Evolutionary conservation across 352 stramenopile species (phyloP), one percentile per base, ranked within the genome.

Genomic region (Elongisporangium undulatum): DNA sequence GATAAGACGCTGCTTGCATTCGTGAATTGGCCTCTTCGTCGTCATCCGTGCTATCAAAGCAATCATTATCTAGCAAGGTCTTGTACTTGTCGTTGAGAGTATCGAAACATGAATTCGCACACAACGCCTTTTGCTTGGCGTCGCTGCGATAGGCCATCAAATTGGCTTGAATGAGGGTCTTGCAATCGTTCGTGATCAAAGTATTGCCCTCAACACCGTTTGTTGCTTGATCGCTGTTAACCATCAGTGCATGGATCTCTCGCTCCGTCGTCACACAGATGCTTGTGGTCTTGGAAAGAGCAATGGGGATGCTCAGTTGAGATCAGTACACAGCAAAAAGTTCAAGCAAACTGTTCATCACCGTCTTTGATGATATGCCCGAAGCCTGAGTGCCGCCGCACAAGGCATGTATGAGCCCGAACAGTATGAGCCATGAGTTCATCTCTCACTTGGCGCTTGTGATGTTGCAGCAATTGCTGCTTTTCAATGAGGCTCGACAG

Each of bases 51-150:
- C 71, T 84, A 2, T 63, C 63, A 34, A 86, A 92, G 66, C 82
- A 92, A 55, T 89, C 53, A 53, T 89, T 89, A 29, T 77, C 71
- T 34, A 92, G 66, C 52, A 94, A 49, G 7, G 58, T 69, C 21
- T 81, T 79, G 68, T 91, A 91, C 64, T 91, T 94, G 16, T 49
- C 38, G 24, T 71, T 85, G 38, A 89, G 51, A 17, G 56, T 75
- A 12, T 61, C 20, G 59, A 76, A 94, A 61, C 82, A 94, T 34
- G 68, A 62, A 61, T 92, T 92, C 16, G 63, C 65, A 62, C 85
- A 92, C 2, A 92, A 56, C 0, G 67, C 63, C 39, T 79, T 66
- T 56, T 94, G 85, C 2, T 71, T 75, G 21, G 85, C 69, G n/a
- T 92, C 77, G 5, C 53, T 74, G 54, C 75, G 75, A 24, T 65